Evolutionary conservation across 2,329 filamentous ascomycete genomes (phyloP).

Genomic region (Paracamarosporium sp.): DNA sequence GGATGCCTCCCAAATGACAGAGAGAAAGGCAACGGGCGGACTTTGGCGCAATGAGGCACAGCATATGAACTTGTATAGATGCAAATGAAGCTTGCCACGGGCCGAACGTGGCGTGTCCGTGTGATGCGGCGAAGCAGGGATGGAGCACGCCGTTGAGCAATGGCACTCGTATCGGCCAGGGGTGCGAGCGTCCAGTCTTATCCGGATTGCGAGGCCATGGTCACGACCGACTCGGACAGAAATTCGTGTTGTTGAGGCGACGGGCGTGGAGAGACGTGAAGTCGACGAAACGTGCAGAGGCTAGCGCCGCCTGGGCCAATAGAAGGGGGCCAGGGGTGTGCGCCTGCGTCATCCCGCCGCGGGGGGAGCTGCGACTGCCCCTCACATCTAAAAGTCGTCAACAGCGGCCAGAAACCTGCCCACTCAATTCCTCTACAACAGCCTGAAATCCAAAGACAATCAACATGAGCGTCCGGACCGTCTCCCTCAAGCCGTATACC

Average conservation of each 20-base stretch:
- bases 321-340: neutral
- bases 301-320: neutral
- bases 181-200: neutral
- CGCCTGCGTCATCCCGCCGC: conserved; percentile 33
- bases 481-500: conserved; percentile 82
- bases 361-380: conserved; percentile 31
- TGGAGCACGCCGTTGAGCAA: conserved; percentile 4
- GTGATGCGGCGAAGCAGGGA: conserved; percentile 16
- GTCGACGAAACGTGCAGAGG: conserved; percentile 4
- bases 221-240: neutral
- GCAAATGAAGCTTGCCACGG: conserved; percentile 16
- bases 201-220: neutral
- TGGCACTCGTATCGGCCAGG: conserved; percentile 6
- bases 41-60: conserved; percentile 11
- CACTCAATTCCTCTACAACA: conserved; percentile 27
- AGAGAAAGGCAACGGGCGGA: conserved; percentile 8
- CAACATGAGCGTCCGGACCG: conserved; percentile 74
- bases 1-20: neutral
- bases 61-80: conserved; percentile 14
- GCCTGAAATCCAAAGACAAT: conserved; percentile 24
- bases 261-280: neutral
- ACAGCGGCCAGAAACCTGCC: conserved; percentile 19
- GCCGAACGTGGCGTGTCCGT: conserved; percentile 15
- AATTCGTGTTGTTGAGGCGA: conserved; percentile 3
- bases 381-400: conserved; percentile 36